Base-by-base conservation (phyloP, 2,329 filamentous ascomycete genomes). In the Fusarium nematophilum region DNA sequence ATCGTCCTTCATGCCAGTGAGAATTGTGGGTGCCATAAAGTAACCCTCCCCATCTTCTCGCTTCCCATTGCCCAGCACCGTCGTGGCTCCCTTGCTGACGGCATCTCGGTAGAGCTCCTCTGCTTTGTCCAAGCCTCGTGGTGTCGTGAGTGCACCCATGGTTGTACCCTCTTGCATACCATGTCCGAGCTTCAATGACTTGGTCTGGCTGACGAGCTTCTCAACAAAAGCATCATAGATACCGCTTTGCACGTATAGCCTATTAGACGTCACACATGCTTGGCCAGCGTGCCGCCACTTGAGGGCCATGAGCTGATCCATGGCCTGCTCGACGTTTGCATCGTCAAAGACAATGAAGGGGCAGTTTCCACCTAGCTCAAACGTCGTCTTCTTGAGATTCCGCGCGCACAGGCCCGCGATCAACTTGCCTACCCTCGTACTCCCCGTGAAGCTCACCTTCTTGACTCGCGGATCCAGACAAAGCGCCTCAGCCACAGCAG, bases 361-460 rank as follows among this genome's bases (percentile, higher is more conserved):
- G 2, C 86, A 86, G 70, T 91, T 92, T 5, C 89, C 90, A 0
- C 90, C 89, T 0, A 92, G 79, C 69, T 92, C 89, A 70, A 92
- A 81, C 1, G 90, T 77, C 3, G 85, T 81, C 1, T 88, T 88
- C 75, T 92, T 92, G 43, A 91, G 76, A 57, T 86, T 80, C 67
- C 83, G 83, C 3, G 86, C 88, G 5, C 86, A 86, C 2, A 81
- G 79, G 3, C 79, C 73, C 1, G 87, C 84, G 48, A 91, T 81
- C 56, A 88, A 86, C 44, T 86, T 84, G 4, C 91, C 91, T 0
- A 92, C 86, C 0, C 79, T 76, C 0, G 90, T 91, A 68, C 85
- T 87, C 25, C 91, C 91, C 0, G 91, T 94, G 68, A 94, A 94
- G 58, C 88, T 90, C 55, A 94, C 80, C 71, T 93, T 93, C 56